These are phyloP conservation scores for Tetrapisispora fleetii DNA, from an alignment of 805 yeast genomes.

Conservation along the genomic window DNA sequence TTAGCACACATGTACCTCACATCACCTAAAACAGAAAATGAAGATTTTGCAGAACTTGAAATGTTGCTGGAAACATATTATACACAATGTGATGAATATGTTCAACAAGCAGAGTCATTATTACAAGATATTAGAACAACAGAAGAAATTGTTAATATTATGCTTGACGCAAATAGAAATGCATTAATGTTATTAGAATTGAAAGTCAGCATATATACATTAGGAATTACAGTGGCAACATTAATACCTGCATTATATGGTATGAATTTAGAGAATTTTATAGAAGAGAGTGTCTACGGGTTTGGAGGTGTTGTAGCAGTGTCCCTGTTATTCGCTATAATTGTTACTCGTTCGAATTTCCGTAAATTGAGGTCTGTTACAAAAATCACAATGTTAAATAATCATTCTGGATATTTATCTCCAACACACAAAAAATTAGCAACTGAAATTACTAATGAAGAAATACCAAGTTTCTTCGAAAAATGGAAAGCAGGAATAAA, in stretches of 20 bases:
- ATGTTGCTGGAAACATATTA: conserved; percentile 83
- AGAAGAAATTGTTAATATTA: conserved; percentile 86
- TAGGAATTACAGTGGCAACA: conserved; percentile 80
- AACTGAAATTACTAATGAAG: conserved; percentile 11
- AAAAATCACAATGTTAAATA: conserved; percentile 50
- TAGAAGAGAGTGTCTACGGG: conserved; percentile 58
- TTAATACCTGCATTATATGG: conserved; percentile 83
- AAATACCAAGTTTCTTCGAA: conserved; percentile 17
- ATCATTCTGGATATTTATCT: conserved; percentile 19
- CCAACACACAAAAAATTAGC: conserved; percentile 15
- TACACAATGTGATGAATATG: conserved; percentile 86
- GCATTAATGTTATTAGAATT: conserved; percentile 80
- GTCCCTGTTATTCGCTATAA: conserved; percentile 44
- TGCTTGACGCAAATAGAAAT: conserved; percentile 84
- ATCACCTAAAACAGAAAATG: conserved; percentile 26
- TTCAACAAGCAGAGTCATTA: conserved; percentile 78
- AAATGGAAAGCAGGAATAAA: conserved; percentile 11
- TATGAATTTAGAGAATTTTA: conserved; percentile 71
- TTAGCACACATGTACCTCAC: conserved; percentile 69
- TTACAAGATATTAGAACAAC: conserved; percentile 80
- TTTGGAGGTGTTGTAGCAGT: conserved; percentile 47
- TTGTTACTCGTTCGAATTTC: conserved; percentile 48
- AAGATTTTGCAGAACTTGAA: conserved; percentile 65
- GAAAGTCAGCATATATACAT: conserved; percentile 70
- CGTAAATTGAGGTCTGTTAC: conserved; percentile 52